These are phyloP conservation scores for Stemphylium vesicarium DNA, from an alignment of 2,329 filamentous ascomycete genomes.

Conservation along the genomic window DNA sequence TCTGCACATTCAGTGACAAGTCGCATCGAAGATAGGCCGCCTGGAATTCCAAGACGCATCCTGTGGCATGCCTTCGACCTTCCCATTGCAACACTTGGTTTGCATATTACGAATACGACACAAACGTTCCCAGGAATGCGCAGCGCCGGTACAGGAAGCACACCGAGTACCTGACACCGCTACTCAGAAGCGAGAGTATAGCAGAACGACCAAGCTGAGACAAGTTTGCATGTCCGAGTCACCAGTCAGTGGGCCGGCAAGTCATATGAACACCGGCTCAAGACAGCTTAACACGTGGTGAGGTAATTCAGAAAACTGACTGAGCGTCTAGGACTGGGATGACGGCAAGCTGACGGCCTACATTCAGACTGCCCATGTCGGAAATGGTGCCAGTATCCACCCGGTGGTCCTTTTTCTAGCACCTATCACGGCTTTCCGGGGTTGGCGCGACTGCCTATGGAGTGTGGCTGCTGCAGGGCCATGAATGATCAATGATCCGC, in stretches of 20 bases:
- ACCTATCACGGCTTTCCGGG: constrained; percentile 25
- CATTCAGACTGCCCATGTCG: constrained; percentile 6
- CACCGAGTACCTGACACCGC: not conserved
- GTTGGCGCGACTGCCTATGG: constrained; percentile 27
- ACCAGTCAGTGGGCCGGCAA: constrained; percentile 29
- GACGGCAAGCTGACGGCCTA: constrained; percentile 5
- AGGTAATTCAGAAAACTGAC: constrained; percentile 32
- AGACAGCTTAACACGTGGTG: constrained; percentile 42
- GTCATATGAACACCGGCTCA: constrained; percentile 36
- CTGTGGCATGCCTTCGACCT: constrained; percentile 1
- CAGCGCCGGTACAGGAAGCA: not conserved
- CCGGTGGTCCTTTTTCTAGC: constrained; percentile 6
- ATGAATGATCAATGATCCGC: constrained; percentile 19
- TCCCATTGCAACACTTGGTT: constrained; percentile 2
- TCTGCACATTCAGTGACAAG: not conserved
- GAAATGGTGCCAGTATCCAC: constrained; percentile 7
- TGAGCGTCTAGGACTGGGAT: constrained; percentile 17
- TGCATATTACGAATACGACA: not conserved
- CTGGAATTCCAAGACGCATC: not conserved
- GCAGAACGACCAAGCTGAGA: constrained; percentile 29
- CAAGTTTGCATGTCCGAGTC: constrained; percentile 41
- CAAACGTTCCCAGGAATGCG: not conserved
- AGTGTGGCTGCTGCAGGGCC: constrained; percentile 32
- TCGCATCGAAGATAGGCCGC: not conserved
- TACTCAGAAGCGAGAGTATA: constrained; percentile 10